Percentiles rank a stretch among this genome's conserved stretches.
These are phyloP conservation scores for Craspedostauros australis DNA, from an alignment of 108 stramenopile species.

Conservation along the genomic window DNA sequence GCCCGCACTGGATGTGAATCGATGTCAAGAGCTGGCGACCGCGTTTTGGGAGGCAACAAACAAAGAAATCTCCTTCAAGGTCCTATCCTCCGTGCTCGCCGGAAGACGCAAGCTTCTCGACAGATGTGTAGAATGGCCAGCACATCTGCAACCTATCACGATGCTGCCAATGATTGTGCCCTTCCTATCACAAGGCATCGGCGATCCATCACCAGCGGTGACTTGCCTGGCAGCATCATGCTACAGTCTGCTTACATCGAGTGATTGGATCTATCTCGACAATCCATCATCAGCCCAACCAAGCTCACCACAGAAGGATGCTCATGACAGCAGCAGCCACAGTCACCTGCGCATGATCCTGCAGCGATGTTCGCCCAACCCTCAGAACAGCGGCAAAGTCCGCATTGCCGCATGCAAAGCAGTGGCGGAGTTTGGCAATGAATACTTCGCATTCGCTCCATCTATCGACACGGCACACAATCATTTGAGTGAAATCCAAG, in stretches of 20 bases:
- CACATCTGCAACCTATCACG: no score
- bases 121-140: no score
- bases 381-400: constrained; percentile 33
- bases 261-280: constrained; percentile 53
- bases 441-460: constrained; percentile 14
- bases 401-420: constrained; percentile 58
- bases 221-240: not conserved
- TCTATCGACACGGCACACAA: constrained; percentile 3
- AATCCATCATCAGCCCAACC: no score
- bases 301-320: no score
- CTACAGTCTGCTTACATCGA: not conserved
- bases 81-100: no score
- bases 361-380: constrained; percentile 22
- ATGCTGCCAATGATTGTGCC: constrained; percentile 2
- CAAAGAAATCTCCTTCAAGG: no score
- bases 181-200: not conserved
- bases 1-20: no score
- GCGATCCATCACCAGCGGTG: not conserved
- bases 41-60: no score
- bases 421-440: constrained; percentile 50
- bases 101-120: no score
- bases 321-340: not conserved
- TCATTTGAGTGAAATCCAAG: constrained; percentile 25
- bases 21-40: no score
- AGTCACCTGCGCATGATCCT: constrained; percentile 26